These are phyloP conservation scores for Pleurotus pulmonarius DNA, from an alignment of 768 basidiomycete genomes.

Conservation along the genomic window DNA sequence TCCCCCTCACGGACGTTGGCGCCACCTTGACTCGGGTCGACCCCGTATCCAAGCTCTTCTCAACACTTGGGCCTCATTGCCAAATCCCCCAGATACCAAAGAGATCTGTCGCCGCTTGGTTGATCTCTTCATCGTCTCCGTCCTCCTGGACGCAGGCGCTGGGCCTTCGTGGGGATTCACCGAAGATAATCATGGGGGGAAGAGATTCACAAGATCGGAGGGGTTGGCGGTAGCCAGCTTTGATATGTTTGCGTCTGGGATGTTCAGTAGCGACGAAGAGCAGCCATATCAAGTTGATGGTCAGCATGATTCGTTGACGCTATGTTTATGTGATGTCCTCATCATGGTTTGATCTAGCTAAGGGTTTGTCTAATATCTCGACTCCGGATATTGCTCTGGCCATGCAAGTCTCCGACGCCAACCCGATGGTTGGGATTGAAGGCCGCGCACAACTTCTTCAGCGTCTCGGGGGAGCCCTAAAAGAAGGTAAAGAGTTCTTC, in stretches of 20 bases:
- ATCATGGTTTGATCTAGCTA: constrained; percentile 40
- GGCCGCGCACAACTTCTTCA: constrained; percentile 78
- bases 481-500: constrained; percentile 63
- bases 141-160: constrained; percentile 92
- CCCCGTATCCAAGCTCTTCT: constrained; percentile 63
- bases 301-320: constrained; percentile 30
- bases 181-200: constrained; percentile 47
- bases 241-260: constrained; percentile 81
- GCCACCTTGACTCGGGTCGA: constrained; percentile 73
- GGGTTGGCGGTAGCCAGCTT: constrained; percentile 89
- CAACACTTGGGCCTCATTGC: constrained; percentile 44
- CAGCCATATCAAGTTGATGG: constrained; percentile 81
- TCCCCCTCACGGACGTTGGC: constrained; percentile 86
- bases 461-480: constrained; percentile 71
- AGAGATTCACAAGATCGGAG: constrained; percentile 62
- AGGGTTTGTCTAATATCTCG: constrained; percentile 64
- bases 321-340: not conserved
- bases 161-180: constrained; percentile 78
- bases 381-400: constrained; percentile 53
- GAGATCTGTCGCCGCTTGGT: constrained; percentile 73
- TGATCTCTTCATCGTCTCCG: constrained; percentile 88
- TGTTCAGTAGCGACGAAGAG: constrained; percentile 66
- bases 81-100: constrained; percentile 39
- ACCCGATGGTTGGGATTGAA: constrained; percentile 89
- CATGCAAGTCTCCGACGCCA: constrained; percentile 75